phyloP scores from a whole-genome alignment of 305 asterid species.

The Fraxinus velutina region DNA sequence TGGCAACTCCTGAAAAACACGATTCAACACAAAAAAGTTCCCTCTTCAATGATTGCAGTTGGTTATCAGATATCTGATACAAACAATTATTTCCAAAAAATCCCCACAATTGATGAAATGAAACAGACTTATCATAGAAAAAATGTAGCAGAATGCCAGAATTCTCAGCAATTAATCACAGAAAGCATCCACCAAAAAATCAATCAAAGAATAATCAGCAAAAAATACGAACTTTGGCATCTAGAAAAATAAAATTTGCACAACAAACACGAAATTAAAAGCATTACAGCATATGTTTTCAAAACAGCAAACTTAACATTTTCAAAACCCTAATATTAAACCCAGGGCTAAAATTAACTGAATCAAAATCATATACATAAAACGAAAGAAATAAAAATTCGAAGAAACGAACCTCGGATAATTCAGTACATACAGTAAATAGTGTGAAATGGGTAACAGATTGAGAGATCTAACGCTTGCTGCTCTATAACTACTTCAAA shows the following conservation, averaged over 20 bases:
- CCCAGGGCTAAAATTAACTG: neutral
- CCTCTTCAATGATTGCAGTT: neutral
- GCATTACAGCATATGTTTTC: neutral
- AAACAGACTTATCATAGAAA: neutral
- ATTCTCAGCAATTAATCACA: neutral
- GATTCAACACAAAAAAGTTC: neutral
- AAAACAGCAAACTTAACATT: neutral
- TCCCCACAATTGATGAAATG: neutral
- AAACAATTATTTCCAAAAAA: neutral
- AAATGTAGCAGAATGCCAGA: neutral
- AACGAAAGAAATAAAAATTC: neutral
- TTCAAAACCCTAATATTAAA: neutral
- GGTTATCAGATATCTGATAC: neutral
- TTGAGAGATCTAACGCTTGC: neutral
- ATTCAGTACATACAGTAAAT: neutral
- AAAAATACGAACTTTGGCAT: neutral
- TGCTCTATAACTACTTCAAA: neutral
- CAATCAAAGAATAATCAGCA: neutral
- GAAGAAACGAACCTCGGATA: neutral
- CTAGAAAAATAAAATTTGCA: neutral
- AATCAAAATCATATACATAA: neutral
- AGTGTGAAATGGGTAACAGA: neutral
- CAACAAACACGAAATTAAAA: neutral
- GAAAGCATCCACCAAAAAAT: neutral
- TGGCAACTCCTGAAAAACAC: neutral